Evolutionary conservation across 176 grass and related monocot species (phyloP), one percentile per base, ranked within the genome.

Genomic region (Lolium multiflorum): DNA sequence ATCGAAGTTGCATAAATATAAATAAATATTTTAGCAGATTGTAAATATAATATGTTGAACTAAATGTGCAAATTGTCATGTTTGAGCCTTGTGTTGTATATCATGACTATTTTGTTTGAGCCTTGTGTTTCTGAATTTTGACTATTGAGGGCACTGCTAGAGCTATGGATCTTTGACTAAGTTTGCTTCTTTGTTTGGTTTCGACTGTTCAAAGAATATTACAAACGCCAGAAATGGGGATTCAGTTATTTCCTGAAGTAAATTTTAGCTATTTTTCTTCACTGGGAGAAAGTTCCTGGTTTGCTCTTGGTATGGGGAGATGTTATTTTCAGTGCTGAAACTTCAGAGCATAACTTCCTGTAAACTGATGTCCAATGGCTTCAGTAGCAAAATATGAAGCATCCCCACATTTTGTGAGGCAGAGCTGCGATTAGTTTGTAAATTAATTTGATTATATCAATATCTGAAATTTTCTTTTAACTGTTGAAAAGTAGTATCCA

Each of bases 71-170:
- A 25, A 83, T 28, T 71, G 18, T 72, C 81, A 62, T 78, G 64
- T 83, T 89, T 76, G 49, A 75, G 18, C 41, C 13, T 81, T 85
- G 38, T 84, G 64, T 21, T 47, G 38, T 86, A 52, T 52, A 37
- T 50, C 49, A 52, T 15, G 22, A 51, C 22, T 75, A 11, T 28
- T 47, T 18, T 71, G 43, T 83, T 81, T 67, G 37, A 74, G 6
- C 17, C 17, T 74, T 89, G 38, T 80, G 63, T 31, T 79, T 49
- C 10, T 78, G 25, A 51, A 28, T 52, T 51, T 54, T 52, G 13
- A 76, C 72, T 26, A 28, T 2, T 31, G 72, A 1, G 22, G 70
- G 14, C 3, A 75, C 2, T 52, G 46, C 3, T 75, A 7, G 24
- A 54, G 54, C 15, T 11, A 18, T 18, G 8, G 7, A 35, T 35